Percentiles rank a stretch among this genome's conserved stretches.
These are phyloP conservation scores for Fomes fomentarius DNA, from an alignment of 1,284 basidiomycete genomes.

Conservation along the genomic window DNA sequence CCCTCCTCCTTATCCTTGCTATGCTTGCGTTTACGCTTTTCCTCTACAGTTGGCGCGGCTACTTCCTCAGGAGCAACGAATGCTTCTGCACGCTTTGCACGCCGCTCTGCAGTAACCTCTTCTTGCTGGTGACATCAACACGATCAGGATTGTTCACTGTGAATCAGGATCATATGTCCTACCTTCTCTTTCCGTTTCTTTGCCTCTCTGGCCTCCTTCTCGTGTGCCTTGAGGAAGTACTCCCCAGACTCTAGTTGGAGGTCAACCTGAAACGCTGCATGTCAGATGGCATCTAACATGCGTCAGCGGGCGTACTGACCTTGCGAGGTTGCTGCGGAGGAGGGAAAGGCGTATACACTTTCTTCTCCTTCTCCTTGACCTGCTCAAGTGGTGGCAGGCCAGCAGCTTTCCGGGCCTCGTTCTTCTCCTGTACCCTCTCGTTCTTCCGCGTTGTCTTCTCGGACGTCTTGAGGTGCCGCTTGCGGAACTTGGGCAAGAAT, in stretches of 20 bases:
- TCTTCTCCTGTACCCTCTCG: slow-evolving; percentile 58
- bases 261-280: slow-evolving; percentile 64
- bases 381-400: slow-evolving; percentile 50
- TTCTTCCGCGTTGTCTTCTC: slow-evolving; percentile 92
- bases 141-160: not conserved
- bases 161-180: slow-evolving; percentile 2
- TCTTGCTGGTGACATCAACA: slow-evolving; percentile 74
- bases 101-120: slow-evolving; percentile 67
- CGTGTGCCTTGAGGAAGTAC: slow-evolving; percentile 92
- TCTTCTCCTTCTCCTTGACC: slow-evolving; percentile 67
- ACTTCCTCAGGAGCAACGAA: slow-evolving; percentile 83
- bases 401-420: slow-evolving; percentile 62
- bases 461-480: slow-evolving; percentile 88
- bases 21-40: slow-evolving; percentile 66
- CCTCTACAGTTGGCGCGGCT: slow-evolving; percentile 73
- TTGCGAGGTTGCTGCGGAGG: slow-evolving; percentile 94
- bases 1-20: slow-evolving; percentile 25
- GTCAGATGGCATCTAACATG: not conserved
- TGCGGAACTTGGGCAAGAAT: slow-evolving; percentile 97
- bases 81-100: slow-evolving; percentile 79
- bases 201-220: slow-evolving; percentile 73
- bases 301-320: slow-evolving; percentile 41
- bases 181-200: slow-evolving; percentile 75
- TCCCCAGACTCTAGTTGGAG: slow-evolving; percentile 95
- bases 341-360: slow-evolving; percentile 99